Percentiles rank a stretch among this genome's conserved stretches.
Evolutionary conservation across 257 asterid species (phyloP).

Genomic region (Przewalskia tangutica): DNA sequence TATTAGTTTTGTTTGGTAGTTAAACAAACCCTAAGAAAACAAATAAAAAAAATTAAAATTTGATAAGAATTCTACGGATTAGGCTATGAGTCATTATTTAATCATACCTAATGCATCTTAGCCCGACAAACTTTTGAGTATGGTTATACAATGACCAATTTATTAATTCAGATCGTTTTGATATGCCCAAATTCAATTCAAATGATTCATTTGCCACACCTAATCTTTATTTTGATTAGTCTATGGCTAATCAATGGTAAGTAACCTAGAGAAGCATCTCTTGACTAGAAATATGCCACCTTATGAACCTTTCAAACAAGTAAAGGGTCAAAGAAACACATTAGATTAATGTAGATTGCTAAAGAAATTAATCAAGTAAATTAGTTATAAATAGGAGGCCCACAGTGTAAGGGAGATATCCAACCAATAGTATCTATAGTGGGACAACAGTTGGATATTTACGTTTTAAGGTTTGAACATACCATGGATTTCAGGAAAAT

Average conservation of each 20-base stretch:
- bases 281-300: background rate
- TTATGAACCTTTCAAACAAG: background rate
- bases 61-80: background rate
- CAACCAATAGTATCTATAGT: background rate
- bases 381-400: background rate
- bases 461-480: conserved; percentile 1
- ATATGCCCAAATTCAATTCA: background rate
- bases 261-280: background rate
- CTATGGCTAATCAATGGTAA: background rate
- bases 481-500: conserved; percentile 1
- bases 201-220: too few relatives aligned
- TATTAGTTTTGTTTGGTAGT: background rate
- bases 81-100: background rate
- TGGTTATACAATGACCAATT: background rate
- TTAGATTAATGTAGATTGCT: background rate
- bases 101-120: background rate
- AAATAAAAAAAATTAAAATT: background rate
- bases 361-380: background rate
- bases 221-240: background rate
- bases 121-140: background rate
- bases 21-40: background rate
- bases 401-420: background rate
- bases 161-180: background rate
- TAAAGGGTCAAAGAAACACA: background rate
- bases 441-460: background rate